Conservation (phyloP, 148 eudicot genomes). For the Pouteria glomerata region DNA sequence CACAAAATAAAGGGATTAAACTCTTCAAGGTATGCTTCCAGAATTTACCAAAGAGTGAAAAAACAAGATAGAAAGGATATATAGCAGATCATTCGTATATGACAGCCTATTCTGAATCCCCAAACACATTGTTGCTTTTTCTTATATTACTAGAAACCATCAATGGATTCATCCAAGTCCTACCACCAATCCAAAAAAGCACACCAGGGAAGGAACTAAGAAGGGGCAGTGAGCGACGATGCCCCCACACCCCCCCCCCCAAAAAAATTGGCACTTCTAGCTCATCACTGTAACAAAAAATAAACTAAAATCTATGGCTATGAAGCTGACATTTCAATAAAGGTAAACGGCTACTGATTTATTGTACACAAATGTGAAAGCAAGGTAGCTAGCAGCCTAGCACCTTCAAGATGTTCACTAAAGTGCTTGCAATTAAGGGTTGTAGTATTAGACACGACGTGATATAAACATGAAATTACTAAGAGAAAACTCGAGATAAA, state of each 20-base stretch:
- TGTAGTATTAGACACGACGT: too few relatives aligned
- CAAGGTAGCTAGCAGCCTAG: neutral
- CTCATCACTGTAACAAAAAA: neutral
- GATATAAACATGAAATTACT: too few relatives aligned
- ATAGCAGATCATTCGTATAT: neutral
- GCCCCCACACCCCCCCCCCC: too few relatives aligned
- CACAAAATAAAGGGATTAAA: neutral
- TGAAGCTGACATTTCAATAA: neutral
- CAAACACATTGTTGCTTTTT: neutral
- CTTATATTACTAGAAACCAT: neutral
- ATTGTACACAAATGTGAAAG: neutral
- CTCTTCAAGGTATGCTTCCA: too few relatives aligned
- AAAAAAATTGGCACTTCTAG: too few relatives aligned
- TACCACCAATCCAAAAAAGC: neutral
- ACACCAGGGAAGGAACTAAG: neutral
- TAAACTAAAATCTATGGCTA: neutral
- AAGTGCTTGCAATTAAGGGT: constrained; percentile 2
- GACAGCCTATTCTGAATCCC: neutral
- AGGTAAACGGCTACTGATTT: neutral
- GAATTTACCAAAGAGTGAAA: too few relatives aligned
- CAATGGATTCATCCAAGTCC: neutral
- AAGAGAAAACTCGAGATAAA: too few relatives aligned
- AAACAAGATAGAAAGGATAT: neutral
- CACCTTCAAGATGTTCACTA: neutral
- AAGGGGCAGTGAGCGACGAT: too few relatives aligned